A percentile compares a stretch with the other conserved stretches of the same genome.
Conservation (phyloP, 768 basidiomycete species). For the Collybia sp. region DNA sequence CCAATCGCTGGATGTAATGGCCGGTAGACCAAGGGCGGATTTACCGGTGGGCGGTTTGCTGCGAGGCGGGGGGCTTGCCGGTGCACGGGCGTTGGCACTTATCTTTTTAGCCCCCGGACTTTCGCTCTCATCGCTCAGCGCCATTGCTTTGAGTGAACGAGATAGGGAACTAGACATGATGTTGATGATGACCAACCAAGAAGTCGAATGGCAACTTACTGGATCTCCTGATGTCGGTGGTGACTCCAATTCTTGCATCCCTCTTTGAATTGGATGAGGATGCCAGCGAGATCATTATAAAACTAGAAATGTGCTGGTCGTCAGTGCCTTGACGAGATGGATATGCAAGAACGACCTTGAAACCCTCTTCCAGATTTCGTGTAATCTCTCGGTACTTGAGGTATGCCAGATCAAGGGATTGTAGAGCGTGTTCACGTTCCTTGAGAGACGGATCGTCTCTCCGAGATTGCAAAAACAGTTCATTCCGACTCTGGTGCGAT, state of each 20-base stretch:
- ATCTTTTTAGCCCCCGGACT: background rate
- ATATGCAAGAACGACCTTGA: conserved; percentile 47
- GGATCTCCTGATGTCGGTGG: conserved; percentile 67
- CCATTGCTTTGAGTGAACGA: conserved; percentile 30
- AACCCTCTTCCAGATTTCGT: conserved; percentile 83
- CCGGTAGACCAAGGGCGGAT: conserved; percentile 35
- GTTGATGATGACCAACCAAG: conserved; percentile 1
- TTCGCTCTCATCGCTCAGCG: conserved; percentile 21
- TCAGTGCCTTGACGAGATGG: background rate
- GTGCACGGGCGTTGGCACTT: conserved; percentile 2
- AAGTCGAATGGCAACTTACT: conserved; percentile 38
- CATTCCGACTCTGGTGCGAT: conserved; percentile 48
- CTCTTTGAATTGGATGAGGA: conserved; percentile 72
- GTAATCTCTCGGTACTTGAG: conserved; percentile 85
- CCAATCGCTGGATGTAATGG: conserved; percentile 48
- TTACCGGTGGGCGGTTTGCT: conserved; percentile 14
- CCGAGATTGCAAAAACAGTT: conserved; percentile 69
- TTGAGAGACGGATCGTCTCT: conserved; percentile 75
- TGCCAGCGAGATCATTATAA: conserved; percentile 78
- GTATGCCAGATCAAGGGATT: conserved; percentile 79
- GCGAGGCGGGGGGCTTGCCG: conserved; percentile 6
- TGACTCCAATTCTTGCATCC: conserved; percentile 73
- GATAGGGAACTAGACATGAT: conserved; percentile 34
- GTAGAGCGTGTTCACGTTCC: conserved; percentile 76
- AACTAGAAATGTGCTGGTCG: conserved; percentile 46